A percentile compares a stretch with the other conserved stretches of the same genome.
phyloP scores from a whole-genome alignment of 371 early-diverging fungal species.

The Nematocida parisii region DNA sequence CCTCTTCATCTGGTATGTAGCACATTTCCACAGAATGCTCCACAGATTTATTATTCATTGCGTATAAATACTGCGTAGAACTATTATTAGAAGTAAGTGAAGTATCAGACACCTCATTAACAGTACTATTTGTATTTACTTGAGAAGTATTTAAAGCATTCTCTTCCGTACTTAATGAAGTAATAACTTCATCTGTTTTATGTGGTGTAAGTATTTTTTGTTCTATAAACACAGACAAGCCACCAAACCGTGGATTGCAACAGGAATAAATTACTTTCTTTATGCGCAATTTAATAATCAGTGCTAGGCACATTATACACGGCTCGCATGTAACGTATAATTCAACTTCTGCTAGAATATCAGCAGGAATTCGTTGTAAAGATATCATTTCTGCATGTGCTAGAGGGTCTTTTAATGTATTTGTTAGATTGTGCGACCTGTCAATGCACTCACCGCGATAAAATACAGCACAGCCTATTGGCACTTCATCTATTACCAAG shows the following conservation, averaged over 20 bases:
- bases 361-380: slow-evolving; percentile 79
- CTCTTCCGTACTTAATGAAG: no score
- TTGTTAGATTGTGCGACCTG: slow-evolving; percentile 82
- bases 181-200: no score
- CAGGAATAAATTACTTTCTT: slow-evolving; percentile 63
- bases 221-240: slow-evolving; percentile 31
- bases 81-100: no score
- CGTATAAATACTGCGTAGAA: no score
- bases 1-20: no score
- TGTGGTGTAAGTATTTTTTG: no score
- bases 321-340: slow-evolving; percentile 96
- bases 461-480: slow-evolving; percentile 95
- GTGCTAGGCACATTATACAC: slow-evolving; percentile 93
- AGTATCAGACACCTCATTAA: no score
- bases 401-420: slow-evolving; percentile 65
- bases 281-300: slow-evolving; percentile 70
- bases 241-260: slow-evolving; percentile 69
- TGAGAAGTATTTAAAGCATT: no score
- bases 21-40: no score
- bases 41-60: no score
- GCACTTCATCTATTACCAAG: slow-evolving; percentile 80
- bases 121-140: no score
- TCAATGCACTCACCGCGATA: slow-evolving; percentile 76
- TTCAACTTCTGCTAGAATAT: slow-evolving; percentile 72
- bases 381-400: slow-evolving; percentile 67